phyloP scores from a whole-genome alignment of 225 moss, liverwort and hornwort genomes.

The Takakia lepidozioides region DNA sequence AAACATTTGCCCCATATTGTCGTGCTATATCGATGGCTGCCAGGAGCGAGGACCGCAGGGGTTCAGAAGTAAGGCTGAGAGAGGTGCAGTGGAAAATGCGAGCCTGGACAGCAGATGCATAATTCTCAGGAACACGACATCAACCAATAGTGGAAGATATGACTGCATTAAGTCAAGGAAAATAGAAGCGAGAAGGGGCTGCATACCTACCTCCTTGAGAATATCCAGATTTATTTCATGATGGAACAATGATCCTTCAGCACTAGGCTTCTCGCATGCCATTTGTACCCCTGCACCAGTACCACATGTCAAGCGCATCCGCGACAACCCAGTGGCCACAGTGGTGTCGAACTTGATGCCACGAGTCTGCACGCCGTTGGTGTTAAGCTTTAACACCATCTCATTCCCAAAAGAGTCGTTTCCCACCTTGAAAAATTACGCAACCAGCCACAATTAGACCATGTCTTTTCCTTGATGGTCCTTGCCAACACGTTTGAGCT shows the following conservation, averaged over 20 bases:
- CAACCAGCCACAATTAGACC: not conserved
- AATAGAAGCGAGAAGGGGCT: not conserved
- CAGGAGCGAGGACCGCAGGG: conserved; percentile 53
- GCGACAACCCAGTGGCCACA: conserved; percentile 66
- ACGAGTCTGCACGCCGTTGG: conserved; percentile 84
- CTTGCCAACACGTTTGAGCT: too few relatives aligned
- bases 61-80: conserved; percentile 80
- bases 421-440: conserved; percentile 38
- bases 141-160: not conserved
- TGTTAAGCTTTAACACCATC: conserved; percentile 57
- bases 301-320: conserved; percentile 56
- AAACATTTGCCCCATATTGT: conserved; percentile 51
- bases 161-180: not conserved
- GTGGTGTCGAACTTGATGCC: conserved; percentile 59
- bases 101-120: conserved; percentile 33
- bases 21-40: conserved; percentile 50
- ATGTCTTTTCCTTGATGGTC: too few relatives aligned
- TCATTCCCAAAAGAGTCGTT: conserved; percentile 67
- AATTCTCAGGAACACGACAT: not conserved
- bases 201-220: conserved; percentile 56
- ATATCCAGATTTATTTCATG: conserved; percentile 70
- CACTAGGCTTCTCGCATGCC: conserved; percentile 70
- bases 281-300: conserved; percentile 55
- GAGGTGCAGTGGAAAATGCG: conserved; percentile 81
- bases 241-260: conserved; percentile 40